Evolutionary conservation across 2,329 filamentous ascomycete genomes (phyloP).

Genomic region (Fusarium luffae): DNA sequence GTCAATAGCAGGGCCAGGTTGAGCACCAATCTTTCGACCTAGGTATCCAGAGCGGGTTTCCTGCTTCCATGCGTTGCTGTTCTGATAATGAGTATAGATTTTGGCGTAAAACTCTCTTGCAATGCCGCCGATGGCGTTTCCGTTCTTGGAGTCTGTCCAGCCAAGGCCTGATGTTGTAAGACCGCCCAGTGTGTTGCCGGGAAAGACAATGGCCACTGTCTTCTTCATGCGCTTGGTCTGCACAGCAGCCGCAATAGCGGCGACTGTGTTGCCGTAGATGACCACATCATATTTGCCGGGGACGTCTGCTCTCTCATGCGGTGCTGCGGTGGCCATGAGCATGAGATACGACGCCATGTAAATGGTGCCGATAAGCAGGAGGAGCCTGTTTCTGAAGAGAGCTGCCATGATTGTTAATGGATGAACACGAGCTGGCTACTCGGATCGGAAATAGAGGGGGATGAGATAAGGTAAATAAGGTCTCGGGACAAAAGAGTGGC

Average conservation of each 20-base stretch:
- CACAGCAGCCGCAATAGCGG: slow-evolving; percentile 33
- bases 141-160: slow-evolving; percentile 39
- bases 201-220: slow-evolving; percentile 34
- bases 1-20: slow-evolving; percentile 37
- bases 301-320: slow-evolving; percentile 13
- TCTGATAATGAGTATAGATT: slow-evolving; percentile 29
- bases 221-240: slow-evolving; percentile 37
- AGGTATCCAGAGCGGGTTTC: slow-evolving; percentile 31
- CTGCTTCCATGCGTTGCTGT: slow-evolving; percentile 18
- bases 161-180: slow-evolving; percentile 36
- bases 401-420: slow-evolving; percentile 24
- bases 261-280: slow-evolving; percentile 41
- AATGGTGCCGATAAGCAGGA: slow-evolving; percentile 27
- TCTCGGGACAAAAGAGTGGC: slow-evolving; percentile 8
- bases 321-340: slow-evolving; percentile 22
- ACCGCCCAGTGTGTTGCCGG: slow-evolving; percentile 32
- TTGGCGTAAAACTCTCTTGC: slow-evolving; percentile 36
- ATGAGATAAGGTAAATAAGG: not conserved
- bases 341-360: slow-evolving; percentile 32
- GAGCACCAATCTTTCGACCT: slow-evolving; percentile 26
- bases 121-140: slow-evolving; percentile 36
- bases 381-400: slow-evolving; percentile 15
- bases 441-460: not conserved
- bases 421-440: not conserved
- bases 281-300: slow-evolving; percentile 32